These are phyloP conservation scores for Begonia loranthoides DNA, from an alignment of 306 rosid genomes.

Conservation along the genomic window DNA sequence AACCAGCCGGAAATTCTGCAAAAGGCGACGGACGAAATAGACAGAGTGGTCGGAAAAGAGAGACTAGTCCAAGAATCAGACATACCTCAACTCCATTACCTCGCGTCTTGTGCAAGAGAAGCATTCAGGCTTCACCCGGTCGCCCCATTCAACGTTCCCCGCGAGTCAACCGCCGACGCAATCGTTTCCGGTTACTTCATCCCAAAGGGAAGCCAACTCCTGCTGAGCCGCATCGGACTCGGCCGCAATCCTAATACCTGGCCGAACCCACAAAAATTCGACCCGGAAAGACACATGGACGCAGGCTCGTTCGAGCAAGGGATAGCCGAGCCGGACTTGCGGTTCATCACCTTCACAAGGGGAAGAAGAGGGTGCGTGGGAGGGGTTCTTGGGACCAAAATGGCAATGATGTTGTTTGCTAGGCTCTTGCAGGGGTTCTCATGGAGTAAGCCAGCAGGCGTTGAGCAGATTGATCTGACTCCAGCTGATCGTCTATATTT, in stretches of 20 bases:
- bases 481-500: background rate
- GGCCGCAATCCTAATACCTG: constrained; percentile 23
- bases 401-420: constrained; percentile 28
- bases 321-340: constrained; percentile 13
- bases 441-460: constrained; percentile 18
- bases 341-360: constrained; percentile 17
- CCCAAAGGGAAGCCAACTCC: constrained; percentile 32
- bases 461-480: constrained; percentile 13
- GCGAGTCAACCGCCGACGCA: constrained; percentile 15
- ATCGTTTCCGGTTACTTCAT: constrained; percentile 19
- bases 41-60: constrained; percentile 17
- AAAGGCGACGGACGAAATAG: constrained; percentile 22
- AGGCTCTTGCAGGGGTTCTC: constrained; percentile 31
- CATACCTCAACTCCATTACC: constrained; percentile 24
- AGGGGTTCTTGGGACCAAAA: constrained; percentile 18
- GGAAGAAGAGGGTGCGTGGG: constrained; percentile 37
- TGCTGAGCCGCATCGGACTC: constrained; percentile 22
- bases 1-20: constrained; percentile 20
- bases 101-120: constrained; percentile 31
- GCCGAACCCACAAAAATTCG: constrained; percentile 18
- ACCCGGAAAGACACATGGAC: constrained; percentile 21
- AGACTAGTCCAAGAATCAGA: constrained; percentile 29
- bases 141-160: constrained; percentile 24
- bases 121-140: constrained; percentile 34
- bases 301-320: background rate